Evolutionary conservation across 2,329 filamentous ascomycete genomes (phyloP), one percentile per base, ranked within the genome.

Genomic region (Nannizziopsis barbatae): DNA sequence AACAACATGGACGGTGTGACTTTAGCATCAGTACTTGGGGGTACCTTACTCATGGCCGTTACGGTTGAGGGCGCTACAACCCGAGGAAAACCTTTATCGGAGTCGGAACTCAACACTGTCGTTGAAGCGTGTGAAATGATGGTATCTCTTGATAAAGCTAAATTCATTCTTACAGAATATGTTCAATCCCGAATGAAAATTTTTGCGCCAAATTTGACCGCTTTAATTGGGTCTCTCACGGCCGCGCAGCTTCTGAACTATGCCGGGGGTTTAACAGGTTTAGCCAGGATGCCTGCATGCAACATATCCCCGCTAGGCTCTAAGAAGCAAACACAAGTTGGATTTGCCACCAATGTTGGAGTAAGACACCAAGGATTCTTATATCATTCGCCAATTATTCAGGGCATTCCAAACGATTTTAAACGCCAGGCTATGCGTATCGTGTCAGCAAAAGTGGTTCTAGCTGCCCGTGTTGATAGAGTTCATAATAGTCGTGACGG

Each of bases 171-270:
- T 47, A 94, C 86, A 1, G 84, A 92, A 62, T 98, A 95, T 60
- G 92, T 98, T 12, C 86, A 95, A 67, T 95, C 90, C 32, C 85
- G 92, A 53, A 96, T 98, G 86, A 92, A 84, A 56, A 75, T 94
- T 31, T 96, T 96, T 62, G 92, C 92, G 3, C 92, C 92, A 0
- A 98, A 98, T 59, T 70, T 96, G 47, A 95, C 92, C 0, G 82
- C 81, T 1, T 77, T 98, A 14, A 85, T 98, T 50, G 92, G 92
- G 14, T 92, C 90, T 0, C 75, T 95, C 14, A 95, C 90, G 2
- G 90, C 92, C 6, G 92, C 92, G 3, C 90, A 96, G 67, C 78
- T 98, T n/a, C 83, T 98, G 59, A 95, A 95, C 66, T 86, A 87
- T 51, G 85, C 88, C 0, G 92, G 92, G 53, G 92, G 92, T 7